Base-by-base conservation (phyloP, 75 land plant genomes). In the Adiantum capillusveneris region DNA sequence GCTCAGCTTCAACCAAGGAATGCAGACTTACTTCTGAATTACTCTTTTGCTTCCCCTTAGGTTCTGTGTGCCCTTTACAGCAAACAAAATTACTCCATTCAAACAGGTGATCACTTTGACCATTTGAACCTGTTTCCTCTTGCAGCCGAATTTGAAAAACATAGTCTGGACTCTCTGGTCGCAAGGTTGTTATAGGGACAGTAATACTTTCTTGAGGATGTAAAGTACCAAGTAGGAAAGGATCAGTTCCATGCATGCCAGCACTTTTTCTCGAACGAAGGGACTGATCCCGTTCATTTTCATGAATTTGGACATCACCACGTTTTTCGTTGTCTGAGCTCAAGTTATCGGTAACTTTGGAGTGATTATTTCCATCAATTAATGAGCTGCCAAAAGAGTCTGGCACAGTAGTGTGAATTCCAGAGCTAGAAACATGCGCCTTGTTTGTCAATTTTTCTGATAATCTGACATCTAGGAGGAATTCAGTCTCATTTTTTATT, bases 241-340 rank as follows among this genome's bases (percentile, higher is more conserved):
- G 60, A 28, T 66, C 21, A 37, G 59, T 67, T 29, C 11, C 37
- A 11, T 44, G 75, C 79, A 68, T 69, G 61, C 59, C 66, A 41
- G 74, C 65, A 65, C 52, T 53, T 25, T 30, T 42, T 28, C 74
- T 68, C 52, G 68, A 76, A 67, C 53, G 45, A 16, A 64, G 27
- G 28, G 84, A 79, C 50, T 74, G 55, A 69, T 71, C 74, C 29
- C 78, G 81, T 65, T 89, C 77, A 57, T 73, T 73, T 67, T 94
- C 96, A 89, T 81, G 81, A n/a, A 79, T 77, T 58, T 90, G 96
- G 9, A 9, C 37, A 34, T 34, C n/a, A n/a, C n/a, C n/a, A n/a
- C n/a, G n/a, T n/a, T n/a, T n/a, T n/a, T n/a, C 42, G 7, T 19
- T 51, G 24, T 51, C 53, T 18, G 9, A 19, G 17, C 53, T 7